These are phyloP conservation scores for Voacanga thouarsii DNA, from an alignment of 257 asterid genomes.

Conservation along the genomic window DNA sequence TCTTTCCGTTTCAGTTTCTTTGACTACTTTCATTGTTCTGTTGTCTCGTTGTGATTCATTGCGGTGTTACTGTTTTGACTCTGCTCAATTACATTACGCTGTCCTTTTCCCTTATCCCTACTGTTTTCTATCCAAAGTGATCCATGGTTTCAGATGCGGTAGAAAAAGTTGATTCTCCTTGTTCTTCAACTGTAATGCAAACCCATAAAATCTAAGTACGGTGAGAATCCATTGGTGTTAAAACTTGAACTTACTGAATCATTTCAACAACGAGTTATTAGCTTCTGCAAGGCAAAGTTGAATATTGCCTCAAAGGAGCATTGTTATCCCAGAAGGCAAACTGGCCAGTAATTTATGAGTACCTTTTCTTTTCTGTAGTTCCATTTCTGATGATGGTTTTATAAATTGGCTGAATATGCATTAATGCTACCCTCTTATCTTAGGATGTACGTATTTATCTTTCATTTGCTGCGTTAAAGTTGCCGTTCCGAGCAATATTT, in stretches of 20 bases:
- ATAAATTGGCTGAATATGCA: background rate
- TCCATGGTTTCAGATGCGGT: background rate
- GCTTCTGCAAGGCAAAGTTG: background rate
- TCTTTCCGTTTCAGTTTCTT: constrained; percentile 9
- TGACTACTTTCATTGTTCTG: constrained; percentile 9
- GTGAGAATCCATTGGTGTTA: too few relatives aligned
- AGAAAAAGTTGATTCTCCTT: background rate
- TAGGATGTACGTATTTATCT: background rate
- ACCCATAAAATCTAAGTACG: too few relatives aligned
- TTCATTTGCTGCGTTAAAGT: background rate
- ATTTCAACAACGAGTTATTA: too few relatives aligned
- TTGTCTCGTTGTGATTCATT: background rate
- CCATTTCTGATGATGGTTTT: background rate
- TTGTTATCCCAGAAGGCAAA: too few relatives aligned
- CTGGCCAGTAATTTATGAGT: too few relatives aligned
- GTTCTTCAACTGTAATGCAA: too few relatives aligned
- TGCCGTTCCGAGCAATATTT: background rate
- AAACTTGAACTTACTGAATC: too few relatives aligned
- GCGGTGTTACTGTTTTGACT: background rate
- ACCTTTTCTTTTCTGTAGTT: too few relatives aligned
- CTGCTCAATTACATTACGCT: background rate
- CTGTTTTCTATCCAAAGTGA: background rate
- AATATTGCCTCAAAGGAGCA: too few relatives aligned
- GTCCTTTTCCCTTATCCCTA: background rate
- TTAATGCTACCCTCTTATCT: too few relatives aligned